Evolutionary conservation across 2,329 filamentous ascomycete genomes (phyloP).

Genomic region (Cladosporium sp.): DNA sequence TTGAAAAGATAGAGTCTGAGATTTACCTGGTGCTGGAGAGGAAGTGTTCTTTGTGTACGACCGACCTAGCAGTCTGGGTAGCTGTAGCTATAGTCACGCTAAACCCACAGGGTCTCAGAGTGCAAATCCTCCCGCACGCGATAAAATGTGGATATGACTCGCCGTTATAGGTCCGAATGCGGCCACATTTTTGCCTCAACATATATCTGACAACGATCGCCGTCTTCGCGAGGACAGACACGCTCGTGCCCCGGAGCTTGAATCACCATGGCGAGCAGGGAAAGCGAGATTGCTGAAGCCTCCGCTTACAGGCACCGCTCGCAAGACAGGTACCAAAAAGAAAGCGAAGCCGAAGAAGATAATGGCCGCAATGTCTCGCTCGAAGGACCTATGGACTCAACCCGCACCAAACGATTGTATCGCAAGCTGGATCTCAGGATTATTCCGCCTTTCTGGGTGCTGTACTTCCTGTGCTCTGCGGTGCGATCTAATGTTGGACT

Average conservation of each 20-base stretch:
- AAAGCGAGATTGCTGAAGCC: neutral
- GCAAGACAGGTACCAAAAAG: conserved; percentile 9
- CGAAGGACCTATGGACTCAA: conserved; percentile 11
- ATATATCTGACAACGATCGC: neutral
- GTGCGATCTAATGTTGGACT: conserved; percentile 89
- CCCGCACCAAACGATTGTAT: conserved; percentile 14
- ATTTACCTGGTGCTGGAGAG: too few species aligned
- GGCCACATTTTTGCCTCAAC: conserved; percentile 4
- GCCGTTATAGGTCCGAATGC: conserved; percentile 8
- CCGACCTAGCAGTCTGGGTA: too few species aligned
- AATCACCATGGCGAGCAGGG: neutral
- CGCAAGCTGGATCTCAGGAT: conserved; percentile 26
- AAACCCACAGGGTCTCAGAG: neutral
- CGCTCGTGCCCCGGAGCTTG: neutral
- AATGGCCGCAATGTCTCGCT: conserved; percentile 11
- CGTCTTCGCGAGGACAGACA: too few species aligned
- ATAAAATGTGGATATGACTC: conserved; percentile 8
- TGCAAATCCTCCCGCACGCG: neutral
- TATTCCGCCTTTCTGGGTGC: conserved; percentile 70
- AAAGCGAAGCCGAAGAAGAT: conserved; percentile 9
- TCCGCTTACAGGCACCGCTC: neutral
- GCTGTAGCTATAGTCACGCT: neutral
- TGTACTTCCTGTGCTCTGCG: conserved; percentile 89
- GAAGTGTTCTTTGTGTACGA: too few species aligned
- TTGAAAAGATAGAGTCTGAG: too few species aligned